These are phyloP conservation scores for Croton laevigatus DNA, from an alignment of 441 rosid species.

Conservation along the genomic window DNA sequence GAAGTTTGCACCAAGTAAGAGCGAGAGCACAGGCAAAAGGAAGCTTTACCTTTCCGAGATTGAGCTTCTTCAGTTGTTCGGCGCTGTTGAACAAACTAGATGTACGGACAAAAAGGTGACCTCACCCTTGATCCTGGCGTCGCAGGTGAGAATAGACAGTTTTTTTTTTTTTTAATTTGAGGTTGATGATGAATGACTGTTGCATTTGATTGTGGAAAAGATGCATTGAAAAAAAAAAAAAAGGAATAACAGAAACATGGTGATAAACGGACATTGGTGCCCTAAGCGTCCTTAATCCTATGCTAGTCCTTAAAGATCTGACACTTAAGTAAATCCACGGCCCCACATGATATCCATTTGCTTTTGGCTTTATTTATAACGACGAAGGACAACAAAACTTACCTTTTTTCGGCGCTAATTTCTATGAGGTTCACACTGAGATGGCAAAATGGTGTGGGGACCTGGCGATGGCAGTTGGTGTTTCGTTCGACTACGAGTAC, in stretches of 20 bases:
- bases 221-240: not conserved
- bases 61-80: conserved; percentile 72
- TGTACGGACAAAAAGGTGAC: conserved; percentile 41
- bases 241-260: not conserved
- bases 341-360: not conserved
- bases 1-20: conserved; percentile 22
- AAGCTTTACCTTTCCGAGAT: conserved; percentile 61
- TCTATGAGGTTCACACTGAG: too few relatives aligned
- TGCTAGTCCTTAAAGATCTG: too few relatives aligned
- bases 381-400: not conserved
- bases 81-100: conserved; percentile 35
- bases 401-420: too few relatives aligned
- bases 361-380: not conserved
- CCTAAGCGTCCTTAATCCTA: not conserved
- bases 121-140: conserved; percentile 50
- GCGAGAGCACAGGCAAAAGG: conserved; percentile 38
- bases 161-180: not conserved
- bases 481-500: too few relatives aligned
- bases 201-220: too few relatives aligned
- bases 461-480: too few relatives aligned
- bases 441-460: too few relatives aligned
- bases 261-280: conserved; percentile 2
- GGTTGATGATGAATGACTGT: not conserved
- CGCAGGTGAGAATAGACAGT: conserved; percentile 31
- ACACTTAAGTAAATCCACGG: conserved; percentile 12